These are phyloP conservation scores for Mycena latifolia DNA, from an alignment of 768 basidiomycete genomes.

Conservation along the genomic window DNA sequence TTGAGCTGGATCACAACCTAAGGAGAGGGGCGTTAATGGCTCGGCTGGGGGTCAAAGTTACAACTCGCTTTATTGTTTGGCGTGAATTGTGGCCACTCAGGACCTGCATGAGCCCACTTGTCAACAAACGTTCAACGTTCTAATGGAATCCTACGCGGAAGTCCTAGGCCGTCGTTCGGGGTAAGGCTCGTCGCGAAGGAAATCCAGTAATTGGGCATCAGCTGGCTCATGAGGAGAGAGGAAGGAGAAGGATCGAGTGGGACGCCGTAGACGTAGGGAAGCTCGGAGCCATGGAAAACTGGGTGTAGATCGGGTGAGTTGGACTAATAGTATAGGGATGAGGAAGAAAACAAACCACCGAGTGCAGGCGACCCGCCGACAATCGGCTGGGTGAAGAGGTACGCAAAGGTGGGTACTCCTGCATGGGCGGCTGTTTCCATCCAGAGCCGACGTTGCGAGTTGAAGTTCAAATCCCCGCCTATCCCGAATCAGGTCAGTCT, in stretches of 20 bases:
- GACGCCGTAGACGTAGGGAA: conserved; percentile 47
- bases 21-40: background rate
- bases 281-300: conserved; percentile 49
- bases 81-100: conserved; percentile 39
- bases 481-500: background rate
- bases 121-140: background rate
- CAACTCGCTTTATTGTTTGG: conserved; percentile 20
- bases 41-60: background rate
- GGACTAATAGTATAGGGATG: conserved; percentile 28
- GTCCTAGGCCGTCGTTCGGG: conserved; percentile 57
- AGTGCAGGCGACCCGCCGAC: conserved; percentile 33
- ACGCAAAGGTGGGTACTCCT: conserved; percentile 50
- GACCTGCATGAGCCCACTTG: conserved; percentile 7
- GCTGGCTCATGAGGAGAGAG: conserved; percentile 41
- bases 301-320: background rate
- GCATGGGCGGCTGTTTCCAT: conserved; percentile 48
- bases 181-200: conserved; percentile 58
- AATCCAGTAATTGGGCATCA: conserved; percentile 62
- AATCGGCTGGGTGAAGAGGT: conserved; percentile 53
- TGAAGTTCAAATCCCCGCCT: conserved; percentile 42
- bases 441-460: conserved; percentile 46
- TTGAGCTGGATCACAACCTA: conserved; percentile 40
- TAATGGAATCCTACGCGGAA: conserved; percentile 40
- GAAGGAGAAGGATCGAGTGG: conserved; percentile 26
- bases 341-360: conserved; percentile 44